These are phyloP conservation scores for Neoboletus magnificus DNA, from an alignment of 768 basidiomycete species.

Conservation along the genomic window DNA sequence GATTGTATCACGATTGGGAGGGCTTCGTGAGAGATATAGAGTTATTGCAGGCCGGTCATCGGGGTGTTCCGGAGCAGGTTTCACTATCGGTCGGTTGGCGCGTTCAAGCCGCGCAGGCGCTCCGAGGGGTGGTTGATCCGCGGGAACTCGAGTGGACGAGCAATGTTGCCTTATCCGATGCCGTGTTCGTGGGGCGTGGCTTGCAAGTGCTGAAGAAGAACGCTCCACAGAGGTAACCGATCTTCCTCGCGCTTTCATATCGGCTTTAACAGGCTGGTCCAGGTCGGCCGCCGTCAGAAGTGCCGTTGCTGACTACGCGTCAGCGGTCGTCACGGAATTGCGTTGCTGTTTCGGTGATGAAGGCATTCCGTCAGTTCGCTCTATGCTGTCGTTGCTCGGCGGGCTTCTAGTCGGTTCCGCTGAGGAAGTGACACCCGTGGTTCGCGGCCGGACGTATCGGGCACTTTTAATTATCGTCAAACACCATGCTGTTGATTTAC, in stretches of 20 bases:
- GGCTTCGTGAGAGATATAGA: constrained; percentile 14
- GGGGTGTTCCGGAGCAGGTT: not conserved
- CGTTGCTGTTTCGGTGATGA: constrained; percentile 5
- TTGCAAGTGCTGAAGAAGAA: constrained; percentile 43
- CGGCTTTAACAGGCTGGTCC: constrained; percentile 3
- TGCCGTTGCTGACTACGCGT: constrained; percentile 23
- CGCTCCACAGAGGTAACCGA: constrained; percentile 40
- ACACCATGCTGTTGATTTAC: constrained; percentile 36
- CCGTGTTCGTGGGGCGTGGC: constrained; percentile 41
- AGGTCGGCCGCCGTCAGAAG: constrained; percentile 19
- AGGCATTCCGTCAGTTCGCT: constrained; percentile 26
- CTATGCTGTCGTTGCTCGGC: constrained; percentile 34
- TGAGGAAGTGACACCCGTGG: constrained; percentile 43
- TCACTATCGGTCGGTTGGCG: constrained; percentile 18
- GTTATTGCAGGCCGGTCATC: not conserved
- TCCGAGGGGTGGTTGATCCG: constrained; percentile 43
- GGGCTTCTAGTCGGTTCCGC: constrained; percentile 44
- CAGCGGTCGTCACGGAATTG: constrained; percentile 13
- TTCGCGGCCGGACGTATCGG: constrained; percentile 44
- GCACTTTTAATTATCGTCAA: constrained; percentile 41
- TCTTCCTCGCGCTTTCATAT: not conserved
- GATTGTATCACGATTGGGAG: constrained; percentile 12
- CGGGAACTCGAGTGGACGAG: constrained; percentile 54
- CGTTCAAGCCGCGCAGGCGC: constrained; percentile 24
- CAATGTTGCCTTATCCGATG: constrained; percentile 41